Conservation (phyloP, 176 grass and related monocot genomes). For the Oryza punctata region DNA sequence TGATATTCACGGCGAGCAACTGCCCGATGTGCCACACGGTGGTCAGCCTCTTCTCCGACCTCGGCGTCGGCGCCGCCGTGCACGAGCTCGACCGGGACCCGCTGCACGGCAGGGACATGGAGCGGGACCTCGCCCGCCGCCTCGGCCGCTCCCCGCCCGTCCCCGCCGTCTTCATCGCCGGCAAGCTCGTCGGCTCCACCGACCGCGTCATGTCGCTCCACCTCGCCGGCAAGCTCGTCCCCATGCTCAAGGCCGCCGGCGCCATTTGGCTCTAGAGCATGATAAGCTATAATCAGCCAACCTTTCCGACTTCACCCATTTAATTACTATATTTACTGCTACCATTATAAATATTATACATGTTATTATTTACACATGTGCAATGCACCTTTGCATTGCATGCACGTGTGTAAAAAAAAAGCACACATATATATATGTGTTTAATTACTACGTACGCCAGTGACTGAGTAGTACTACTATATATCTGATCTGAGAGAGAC, state of each 20-base stretch:
- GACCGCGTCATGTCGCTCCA: constrained; percentile 66
- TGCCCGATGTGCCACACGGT: constrained; percentile 68
- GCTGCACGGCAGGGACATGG: constrained; percentile 51
- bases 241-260: constrained; percentile 56
- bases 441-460: too few species aligned
- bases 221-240: constrained; percentile 59
- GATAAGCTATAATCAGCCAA: not conserved
- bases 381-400: not conserved
- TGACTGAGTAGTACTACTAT: too few species aligned
- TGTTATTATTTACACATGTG: not conserved
- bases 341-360: not conserved
- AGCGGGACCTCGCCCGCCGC: constrained; percentile 50
- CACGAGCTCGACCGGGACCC: constrained; percentile 71
- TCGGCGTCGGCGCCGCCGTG: constrained; percentile 47
- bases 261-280: constrained; percentile 60
- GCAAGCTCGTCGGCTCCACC: constrained; percentile 63
- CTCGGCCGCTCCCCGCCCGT: constrained; percentile 44
- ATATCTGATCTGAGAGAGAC: not conserved
- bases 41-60: constrained; percentile 55
- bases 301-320: not conserved
- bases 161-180: constrained; percentile 63
- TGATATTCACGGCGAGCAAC: constrained; percentile 53
- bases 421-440: not conserved
- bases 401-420: not conserved
- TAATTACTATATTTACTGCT: not conserved